Evolutionary conservation across 2,329 filamentous ascomycete genomes (phyloP).

Genomic region (Fusarium sp.): DNA sequence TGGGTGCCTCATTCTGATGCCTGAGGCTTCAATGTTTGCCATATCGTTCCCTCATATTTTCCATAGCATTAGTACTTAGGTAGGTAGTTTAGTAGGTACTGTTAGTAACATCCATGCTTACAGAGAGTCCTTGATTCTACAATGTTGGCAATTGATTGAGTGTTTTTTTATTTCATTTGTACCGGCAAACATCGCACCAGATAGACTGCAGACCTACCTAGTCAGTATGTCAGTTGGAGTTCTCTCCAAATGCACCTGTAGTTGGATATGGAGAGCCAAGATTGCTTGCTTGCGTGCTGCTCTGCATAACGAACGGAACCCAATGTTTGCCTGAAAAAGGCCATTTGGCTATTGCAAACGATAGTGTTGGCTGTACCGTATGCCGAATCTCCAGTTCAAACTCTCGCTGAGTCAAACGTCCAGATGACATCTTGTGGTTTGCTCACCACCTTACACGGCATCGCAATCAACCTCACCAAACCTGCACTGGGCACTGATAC

Average conservation of each 20-base stretch:
- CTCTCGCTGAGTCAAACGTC: background rate
- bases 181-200: no score
- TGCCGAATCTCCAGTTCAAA: background rate
- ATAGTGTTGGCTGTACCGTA: background rate
- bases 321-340: no score
- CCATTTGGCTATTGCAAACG: background rate
- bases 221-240: no score
- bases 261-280: background rate
- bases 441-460: background rate
- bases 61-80: background rate
- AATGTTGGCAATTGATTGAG: background rate
- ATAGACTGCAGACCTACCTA: no score
- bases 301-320: background rate
- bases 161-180: background rate
- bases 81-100: background rate
- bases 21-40: slow-evolving; percentile 19
- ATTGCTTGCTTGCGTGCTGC: background rate
- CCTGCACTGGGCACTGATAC: background rate
- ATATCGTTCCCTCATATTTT: background rate
- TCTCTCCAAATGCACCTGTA: background rate
- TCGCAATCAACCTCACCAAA: slow-evolving; percentile 11
- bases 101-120: background rate
- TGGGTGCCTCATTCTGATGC: slow-evolving; percentile 3
- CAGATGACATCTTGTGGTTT: background rate
- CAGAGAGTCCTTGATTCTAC: background rate